phyloP scores from a whole-genome alignment of 2,329 filamentous ascomycete species.

The Myotisia sp. region DNA sequence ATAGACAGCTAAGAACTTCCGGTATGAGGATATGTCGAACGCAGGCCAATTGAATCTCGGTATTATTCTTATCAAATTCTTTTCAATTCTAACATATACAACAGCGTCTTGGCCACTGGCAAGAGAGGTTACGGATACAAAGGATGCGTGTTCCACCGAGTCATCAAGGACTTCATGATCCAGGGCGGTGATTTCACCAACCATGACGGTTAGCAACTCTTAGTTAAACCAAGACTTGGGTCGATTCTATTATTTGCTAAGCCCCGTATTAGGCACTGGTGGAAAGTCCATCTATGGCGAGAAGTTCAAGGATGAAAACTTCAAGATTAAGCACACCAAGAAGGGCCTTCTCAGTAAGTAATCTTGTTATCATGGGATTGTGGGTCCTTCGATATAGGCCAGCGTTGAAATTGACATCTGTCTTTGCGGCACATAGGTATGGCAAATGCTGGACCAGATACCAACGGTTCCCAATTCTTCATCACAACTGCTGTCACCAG shows the following conservation, averaged over 20 bases:
- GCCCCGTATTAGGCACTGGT: conserved; percentile 40
- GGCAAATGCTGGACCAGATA: conserved; percentile 52
- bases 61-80: neutral
- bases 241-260: no score
- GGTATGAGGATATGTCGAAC: conserved; percentile 30
- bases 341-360: conserved; percentile 46
- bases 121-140: conserved; percentile 55
- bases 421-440: conserved; percentile 35
- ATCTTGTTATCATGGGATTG: neutral
- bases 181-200: conserved; percentile 55
- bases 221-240: neutral
- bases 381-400: neutral
- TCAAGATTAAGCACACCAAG: conserved; percentile 55
- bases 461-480: conserved; percentile 54
- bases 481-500: conserved; percentile 48
- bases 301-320: conserved; percentile 57
- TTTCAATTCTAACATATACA: neutral
- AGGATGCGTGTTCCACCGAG: conserved; percentile 53
- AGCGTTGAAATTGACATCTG: neutral
- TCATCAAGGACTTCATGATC: conserved; percentile 59
- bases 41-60: neutral
- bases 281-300: conserved; percentile 54
- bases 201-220: conserved; percentile 36
- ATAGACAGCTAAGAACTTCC: conserved; percentile 52
- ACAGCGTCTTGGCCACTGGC: conserved; percentile 46